phyloP scores from a whole-genome alignment of 495 filamentous ascomycete genomes.

The Daldinia grandis region DNA sequence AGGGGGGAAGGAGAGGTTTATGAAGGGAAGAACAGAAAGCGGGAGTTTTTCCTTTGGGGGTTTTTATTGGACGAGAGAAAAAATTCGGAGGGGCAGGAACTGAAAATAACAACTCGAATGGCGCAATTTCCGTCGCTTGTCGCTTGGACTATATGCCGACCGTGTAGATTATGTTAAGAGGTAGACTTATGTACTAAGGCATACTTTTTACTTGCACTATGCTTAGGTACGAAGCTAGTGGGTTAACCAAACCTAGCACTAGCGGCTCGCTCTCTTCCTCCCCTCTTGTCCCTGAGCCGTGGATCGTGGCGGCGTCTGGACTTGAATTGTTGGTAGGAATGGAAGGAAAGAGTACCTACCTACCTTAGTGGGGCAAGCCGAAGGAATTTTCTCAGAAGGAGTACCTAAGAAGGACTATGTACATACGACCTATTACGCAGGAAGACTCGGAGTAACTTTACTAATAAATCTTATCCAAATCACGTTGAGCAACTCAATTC shows the following conservation, averaged over 20 bases:
- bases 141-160: slow-evolving; percentile 28
- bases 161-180: slow-evolving; percentile 1
- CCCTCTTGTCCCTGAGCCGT: slow-evolving; percentile 19
- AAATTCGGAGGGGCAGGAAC: slow-evolving; percentile 37
- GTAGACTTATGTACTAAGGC: neutral
- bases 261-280: slow-evolving; percentile 9
- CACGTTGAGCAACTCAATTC: slow-evolving; percentile 37
- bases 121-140: slow-evolving; percentile 35
- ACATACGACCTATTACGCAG: too few species aligned
- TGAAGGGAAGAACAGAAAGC: slow-evolving; percentile 42
- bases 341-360: slow-evolving; percentile 6
- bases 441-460: slow-evolving; percentile 37
- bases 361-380: slow-evolving; percentile 24
- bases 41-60: slow-evolving; percentile 36
- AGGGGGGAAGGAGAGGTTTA: slow-evolving; percentile 32
- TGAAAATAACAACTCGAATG: slow-evolving; percentile 26
- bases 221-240: neutral
- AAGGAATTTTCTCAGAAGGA: slow-evolving; percentile 34
- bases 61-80: slow-evolving; percentile 29
- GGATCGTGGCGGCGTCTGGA: slow-evolving; percentile 7
- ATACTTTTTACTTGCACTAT: neutral
- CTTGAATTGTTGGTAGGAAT: slow-evolving; percentile 5
- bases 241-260: slow-evolving; percentile 8
- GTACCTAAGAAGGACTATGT: slow-evolving; percentile 17
- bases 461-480: slow-evolving; percentile 18